Evolutionary conservation across 805 yeast genomes (phyloP).

Genomic region (Saccharomycopsis synnaedendra): DNA sequence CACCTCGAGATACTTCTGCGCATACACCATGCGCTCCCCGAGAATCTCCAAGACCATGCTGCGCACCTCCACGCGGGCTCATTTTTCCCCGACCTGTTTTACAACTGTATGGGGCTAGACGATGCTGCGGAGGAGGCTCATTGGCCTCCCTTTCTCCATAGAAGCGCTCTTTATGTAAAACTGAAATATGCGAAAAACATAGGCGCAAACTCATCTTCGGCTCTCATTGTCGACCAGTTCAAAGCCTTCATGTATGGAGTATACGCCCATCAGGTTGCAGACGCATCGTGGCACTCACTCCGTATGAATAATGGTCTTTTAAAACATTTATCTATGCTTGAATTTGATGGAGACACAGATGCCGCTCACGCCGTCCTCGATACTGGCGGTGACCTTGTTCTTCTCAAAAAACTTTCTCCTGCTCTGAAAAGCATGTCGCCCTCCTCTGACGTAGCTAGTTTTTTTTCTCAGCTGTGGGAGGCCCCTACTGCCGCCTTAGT

Average conservation of each 20-base stretch:
- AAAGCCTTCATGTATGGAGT: constrained; percentile 49
- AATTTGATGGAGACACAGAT: constrained; percentile 37
- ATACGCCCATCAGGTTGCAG: constrained; percentile 51
- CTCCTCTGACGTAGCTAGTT: constrained; percentile 15
- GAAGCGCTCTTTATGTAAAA: constrained; percentile 28
- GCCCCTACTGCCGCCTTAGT: constrained; percentile 34
- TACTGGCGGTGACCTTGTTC: constrained; percentile 52
- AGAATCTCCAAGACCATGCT: constrained; percentile 21
- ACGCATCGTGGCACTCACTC: constrained; percentile 59
- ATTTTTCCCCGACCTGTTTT: constrained; percentile 61
- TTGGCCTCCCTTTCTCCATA: constrained; percentile 55
- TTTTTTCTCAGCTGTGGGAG: constrained; percentile 27
- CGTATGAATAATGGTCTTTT: constrained; percentile 41
- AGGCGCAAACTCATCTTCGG: neutral
- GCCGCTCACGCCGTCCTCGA: constrained; percentile 48
- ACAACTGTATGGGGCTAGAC: constrained; percentile 41
- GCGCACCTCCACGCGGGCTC: constrained; percentile 43
- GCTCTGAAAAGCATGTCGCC: neutral
- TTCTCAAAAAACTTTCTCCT: constrained; percentile 26
- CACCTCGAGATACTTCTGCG: constrained; percentile 29
- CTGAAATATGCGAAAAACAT: constrained; percentile 15
- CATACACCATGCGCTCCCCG: constrained; percentile 23
- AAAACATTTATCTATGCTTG: constrained; percentile 35
- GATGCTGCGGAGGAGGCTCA: constrained; percentile 52
- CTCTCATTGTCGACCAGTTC: constrained; percentile 19